These are phyloP conservation scores for Ceratobasidium sp. DNA, from an alignment of 1,284 basidiomycete species.

Conservation along the genomic window DNA sequence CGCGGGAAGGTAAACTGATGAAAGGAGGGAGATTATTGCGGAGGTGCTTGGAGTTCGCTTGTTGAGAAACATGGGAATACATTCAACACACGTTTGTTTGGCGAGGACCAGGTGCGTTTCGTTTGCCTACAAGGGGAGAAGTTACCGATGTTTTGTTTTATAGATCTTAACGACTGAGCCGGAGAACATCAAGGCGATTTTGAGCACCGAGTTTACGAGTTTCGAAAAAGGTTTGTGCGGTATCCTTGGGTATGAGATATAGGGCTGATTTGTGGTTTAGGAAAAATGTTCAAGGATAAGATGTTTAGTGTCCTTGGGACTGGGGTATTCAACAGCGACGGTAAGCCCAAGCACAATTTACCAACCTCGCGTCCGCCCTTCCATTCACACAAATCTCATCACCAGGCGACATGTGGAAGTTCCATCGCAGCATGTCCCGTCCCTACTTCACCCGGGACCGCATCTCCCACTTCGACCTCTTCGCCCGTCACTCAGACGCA, in stretches of 20 bases:
- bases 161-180: constrained; percentile 53
- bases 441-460: constrained; percentile 53
- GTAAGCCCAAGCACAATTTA: constrained; percentile 42
- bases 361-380: too few relatives aligned
- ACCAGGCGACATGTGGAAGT: constrained; percentile 45
- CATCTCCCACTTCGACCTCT: constrained; percentile 51
- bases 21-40: constrained; percentile 1
- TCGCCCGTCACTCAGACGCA: constrained; percentile 48
- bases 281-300: constrained; percentile 13
- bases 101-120: constrained; percentile 1
- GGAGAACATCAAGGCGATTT: constrained; percentile 51
- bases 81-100: constrained; percentile 18
- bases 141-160: not conserved
- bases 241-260: not conserved
- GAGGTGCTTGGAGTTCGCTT: constrained; percentile 1
- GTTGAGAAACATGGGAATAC: constrained; percentile 18
- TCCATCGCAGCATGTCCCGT: constrained; percentile 50
- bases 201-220: constrained; percentile 44
- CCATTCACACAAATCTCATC: not conserved
- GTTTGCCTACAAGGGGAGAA: not conserved
- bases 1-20: not conserved
- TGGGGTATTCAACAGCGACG: constrained; percentile 42
- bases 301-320: constrained; percentile 36
- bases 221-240: constrained; percentile 47
- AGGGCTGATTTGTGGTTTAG: not conserved